phyloP scores from a whole-genome alignment of 176 grass and related monocot genomes.

The Musa troglodytarum region DNA sequence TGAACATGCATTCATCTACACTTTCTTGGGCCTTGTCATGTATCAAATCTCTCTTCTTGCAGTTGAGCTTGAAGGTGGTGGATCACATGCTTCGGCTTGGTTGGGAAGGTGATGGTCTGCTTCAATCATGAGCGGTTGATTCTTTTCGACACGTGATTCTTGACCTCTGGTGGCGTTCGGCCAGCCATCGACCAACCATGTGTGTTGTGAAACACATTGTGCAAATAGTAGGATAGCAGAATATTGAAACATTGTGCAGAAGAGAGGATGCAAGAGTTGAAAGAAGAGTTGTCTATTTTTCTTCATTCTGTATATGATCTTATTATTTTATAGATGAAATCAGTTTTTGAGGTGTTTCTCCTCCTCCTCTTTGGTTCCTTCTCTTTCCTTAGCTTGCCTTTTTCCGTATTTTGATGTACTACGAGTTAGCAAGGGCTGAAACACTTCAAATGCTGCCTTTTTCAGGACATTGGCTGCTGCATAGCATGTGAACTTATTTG shows the following conservation, averaged over 20 bases:
- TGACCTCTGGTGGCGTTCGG: neutral
- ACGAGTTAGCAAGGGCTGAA: too few relatives aligned
- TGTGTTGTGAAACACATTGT: neutral
- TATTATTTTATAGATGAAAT: conserved; percentile 9
- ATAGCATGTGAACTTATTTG: too few relatives aligned
- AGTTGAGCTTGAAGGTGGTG: conserved; percentile 97
- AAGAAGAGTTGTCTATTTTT: neutral
- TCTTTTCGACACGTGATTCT: neutral
- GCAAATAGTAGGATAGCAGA: conserved; percentile 18
- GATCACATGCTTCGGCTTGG: conserved; percentile 99
- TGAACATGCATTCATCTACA: neutral
- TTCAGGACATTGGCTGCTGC: too few relatives aligned
- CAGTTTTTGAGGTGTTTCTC: conserved; percentile 3
- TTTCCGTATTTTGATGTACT: neutral
- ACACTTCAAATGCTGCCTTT: too few relatives aligned
- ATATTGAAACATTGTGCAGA: neutral
- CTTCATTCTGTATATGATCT: conserved; percentile 15
- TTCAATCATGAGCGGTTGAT: conserved; percentile 40
- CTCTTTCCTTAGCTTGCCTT: neutral
- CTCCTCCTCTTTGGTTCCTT: neutral
- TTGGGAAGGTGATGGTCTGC: conserved; percentile 95
- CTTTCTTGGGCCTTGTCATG: neutral
- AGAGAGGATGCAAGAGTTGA: neutral
- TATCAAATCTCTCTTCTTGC: conserved; percentile 30
- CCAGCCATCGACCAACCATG: neutral